These are phyloP conservation scores for Coemansia sp. DNA, from an alignment of 192 early-diverging fungal species.

Conservation along the genomic window DNA sequence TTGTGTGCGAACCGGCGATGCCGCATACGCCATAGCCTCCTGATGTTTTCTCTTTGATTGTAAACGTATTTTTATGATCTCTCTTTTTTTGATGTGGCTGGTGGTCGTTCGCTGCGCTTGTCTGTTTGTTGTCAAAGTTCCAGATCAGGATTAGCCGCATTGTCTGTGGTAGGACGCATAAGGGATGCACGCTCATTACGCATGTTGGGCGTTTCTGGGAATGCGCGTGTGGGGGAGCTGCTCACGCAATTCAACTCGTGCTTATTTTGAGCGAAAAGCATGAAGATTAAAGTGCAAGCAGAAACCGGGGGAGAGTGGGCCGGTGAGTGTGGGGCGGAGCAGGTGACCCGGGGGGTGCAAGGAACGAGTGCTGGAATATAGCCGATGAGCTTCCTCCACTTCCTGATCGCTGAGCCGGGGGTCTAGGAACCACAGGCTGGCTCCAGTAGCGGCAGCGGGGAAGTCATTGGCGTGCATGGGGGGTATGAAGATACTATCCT, in stretches of 20 bases:
- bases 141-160: neutral
- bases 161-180: neutral
- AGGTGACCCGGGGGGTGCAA: too few species aligned
- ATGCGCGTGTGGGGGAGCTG: neutral
- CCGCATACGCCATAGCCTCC: conserved; percentile 29
- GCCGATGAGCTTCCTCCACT: neutral
- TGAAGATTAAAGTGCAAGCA: neutral
- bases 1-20: conserved; percentile 36
- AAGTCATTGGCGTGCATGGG: neutral
- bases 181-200: neutral
- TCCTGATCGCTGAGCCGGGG: neutral
- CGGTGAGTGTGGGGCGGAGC: neutral
- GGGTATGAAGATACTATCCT: neutral
- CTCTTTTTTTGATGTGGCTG: neutral
- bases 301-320: neutral
- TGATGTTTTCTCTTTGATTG: neutral
- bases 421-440: neutral
- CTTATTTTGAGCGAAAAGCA: neutral
- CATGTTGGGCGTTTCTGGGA: conserved; percentile 1
- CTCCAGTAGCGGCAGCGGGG: neutral
- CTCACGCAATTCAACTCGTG: neutral
- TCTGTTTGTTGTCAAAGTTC: neutral
- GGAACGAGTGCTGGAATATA: too few species aligned
- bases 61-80: neutral
- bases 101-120: too few species aligned